Conservation (phyloP, 352 stramenopile species). For the Phytophthora foliorum region DNA sequence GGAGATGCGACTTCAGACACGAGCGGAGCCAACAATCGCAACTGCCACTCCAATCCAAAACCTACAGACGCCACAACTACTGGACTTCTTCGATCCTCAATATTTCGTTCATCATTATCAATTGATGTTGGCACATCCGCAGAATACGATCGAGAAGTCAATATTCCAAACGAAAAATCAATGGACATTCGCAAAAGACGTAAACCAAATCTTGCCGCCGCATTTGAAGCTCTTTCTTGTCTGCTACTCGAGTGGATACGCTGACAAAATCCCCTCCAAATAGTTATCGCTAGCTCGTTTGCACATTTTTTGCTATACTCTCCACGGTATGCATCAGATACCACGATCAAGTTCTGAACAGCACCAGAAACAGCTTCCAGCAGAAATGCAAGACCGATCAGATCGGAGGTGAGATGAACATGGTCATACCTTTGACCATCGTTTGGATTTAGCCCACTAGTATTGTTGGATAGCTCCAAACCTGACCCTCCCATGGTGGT, state of each 20-base stretch:
- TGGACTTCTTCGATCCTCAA: background rate
- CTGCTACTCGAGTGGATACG: conserved; percentile 37
- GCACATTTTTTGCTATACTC: conserved; percentile 5
- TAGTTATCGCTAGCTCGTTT: conserved; percentile 23
- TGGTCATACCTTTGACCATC: background rate
- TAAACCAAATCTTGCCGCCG: conserved; percentile 43
- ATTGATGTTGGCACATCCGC: conserved; percentile 13
- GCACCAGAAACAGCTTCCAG: conserved; percentile 54
- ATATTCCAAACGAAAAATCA: conserved; percentile 64
- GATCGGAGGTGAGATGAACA: conserved; percentile 31
- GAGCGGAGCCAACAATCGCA: conserved; percentile 52
- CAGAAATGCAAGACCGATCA: conserved; percentile 62
- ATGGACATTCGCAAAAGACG: conserved; percentile 58
- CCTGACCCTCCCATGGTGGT: conserved; percentile 23
- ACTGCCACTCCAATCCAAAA: conserved; percentile 57
- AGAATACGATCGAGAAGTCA: conserved; percentile 16
- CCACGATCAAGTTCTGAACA: conserved; percentile 46
- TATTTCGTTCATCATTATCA: conserved; percentile 4
- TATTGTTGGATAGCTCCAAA: conserved; percentile 4
- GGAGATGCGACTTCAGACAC: conserved; percentile 25
- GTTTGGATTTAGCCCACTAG: background rate
- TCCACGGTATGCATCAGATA: conserved; percentile 23
- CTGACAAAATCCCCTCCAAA: conserved; percentile 57
- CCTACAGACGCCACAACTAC: conserved; percentile 32
- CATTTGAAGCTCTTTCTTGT: conserved; percentile 5